Evolutionary conservation across 2,329 filamentous ascomycete species (phyloP).

Genomic region (Aspergillus tubingensis): DNA sequence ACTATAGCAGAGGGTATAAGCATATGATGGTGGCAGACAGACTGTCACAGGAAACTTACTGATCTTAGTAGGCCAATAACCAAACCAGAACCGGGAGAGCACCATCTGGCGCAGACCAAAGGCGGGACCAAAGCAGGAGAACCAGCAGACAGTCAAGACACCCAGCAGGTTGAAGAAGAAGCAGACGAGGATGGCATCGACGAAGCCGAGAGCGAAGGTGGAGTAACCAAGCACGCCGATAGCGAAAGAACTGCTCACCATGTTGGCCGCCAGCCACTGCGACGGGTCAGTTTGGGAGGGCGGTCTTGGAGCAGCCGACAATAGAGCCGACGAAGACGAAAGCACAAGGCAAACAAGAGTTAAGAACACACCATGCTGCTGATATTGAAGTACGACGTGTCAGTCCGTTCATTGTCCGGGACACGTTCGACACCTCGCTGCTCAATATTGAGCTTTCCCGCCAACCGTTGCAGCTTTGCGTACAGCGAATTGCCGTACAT

Average conservation of each 20-base stretch:
- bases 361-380: slow-evolving; percentile 65
- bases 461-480: slow-evolving; percentile 63
- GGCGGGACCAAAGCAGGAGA: slow-evolving; percentile 72
- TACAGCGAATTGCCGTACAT: slow-evolving; percentile 58
- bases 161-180: slow-evolving; percentile 76
- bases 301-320: slow-evolving; percentile 12
- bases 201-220: slow-evolving; percentile 69
- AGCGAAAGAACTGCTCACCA: slow-evolving; percentile 75
- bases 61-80: slow-evolving; percentile 69
- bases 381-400: slow-evolving; percentile 66
- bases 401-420: slow-evolving; percentile 67
- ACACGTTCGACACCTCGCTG: slow-evolving; percentile 76
- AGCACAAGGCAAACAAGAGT: slow-evolving; percentile 11
- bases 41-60: slow-evolving; percentile 48
- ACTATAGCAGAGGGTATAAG: slow-evolving; percentile 43
- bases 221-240: slow-evolving; percentile 71
- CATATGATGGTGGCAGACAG: background rate
- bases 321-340: slow-evolving; percentile 10
- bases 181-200: slow-evolving; percentile 70
- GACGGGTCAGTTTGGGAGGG: slow-evolving; percentile 27
- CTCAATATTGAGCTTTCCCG: slow-evolving; percentile 68
- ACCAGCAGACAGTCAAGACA: slow-evolving; percentile 72
- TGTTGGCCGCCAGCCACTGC: slow-evolving; percentile 75
- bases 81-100: slow-evolving; percentile 75
- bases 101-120: slow-evolving; percentile 81